Evolutionary conservation across 73 alveolate species (phyloP).

Genomic region (Tetrahymena borealis): DNA sequence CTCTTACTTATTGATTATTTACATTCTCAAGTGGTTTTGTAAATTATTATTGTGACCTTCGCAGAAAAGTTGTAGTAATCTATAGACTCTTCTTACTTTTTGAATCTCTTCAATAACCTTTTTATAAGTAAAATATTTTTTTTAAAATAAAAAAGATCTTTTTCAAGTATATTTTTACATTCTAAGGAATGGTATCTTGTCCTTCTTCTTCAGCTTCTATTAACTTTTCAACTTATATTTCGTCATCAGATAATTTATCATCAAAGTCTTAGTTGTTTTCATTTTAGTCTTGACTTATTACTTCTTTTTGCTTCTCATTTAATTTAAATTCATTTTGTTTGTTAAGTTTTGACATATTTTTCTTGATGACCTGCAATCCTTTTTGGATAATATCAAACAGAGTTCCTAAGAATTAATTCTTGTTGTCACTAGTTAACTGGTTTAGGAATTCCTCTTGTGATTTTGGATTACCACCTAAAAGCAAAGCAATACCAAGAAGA

Average conservation of each 20-base stretch:
- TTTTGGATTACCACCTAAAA: slow-evolving; percentile 51
- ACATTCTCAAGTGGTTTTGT: slow-evolving; percentile 67
- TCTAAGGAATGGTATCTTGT: neutral
- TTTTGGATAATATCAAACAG: slow-evolving; percentile 21
- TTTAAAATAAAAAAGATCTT: no score
- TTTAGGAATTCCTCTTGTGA: slow-evolving; percentile 41
- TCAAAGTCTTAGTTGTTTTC: neutral
- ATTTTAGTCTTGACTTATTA: neutral
- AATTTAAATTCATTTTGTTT: slow-evolving; percentile 10
- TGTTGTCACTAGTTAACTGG: slow-evolving; percentile 33
- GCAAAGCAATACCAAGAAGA: slow-evolving; percentile 38
- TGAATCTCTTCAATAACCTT: neutral
- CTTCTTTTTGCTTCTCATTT: slow-evolving; percentile 5
- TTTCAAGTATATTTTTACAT: neutral
- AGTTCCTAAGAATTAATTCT: slow-evolving; percentile 20
- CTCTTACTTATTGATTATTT: slow-evolving; percentile 51
- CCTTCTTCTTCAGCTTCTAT: slow-evolving; percentile 11
- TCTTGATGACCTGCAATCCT: slow-evolving; percentile 21
- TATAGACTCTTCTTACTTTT: slow-evolving; percentile 45
- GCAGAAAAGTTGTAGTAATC: slow-evolving; percentile 71
- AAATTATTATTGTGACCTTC: slow-evolving; percentile 65
- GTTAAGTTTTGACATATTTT: slow-evolving; percentile 13
- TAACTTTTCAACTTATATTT: neutral
- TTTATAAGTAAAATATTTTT: neutral
- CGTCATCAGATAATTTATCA: slow-evolving; percentile 15